phyloP scores from a whole-genome alignment of 176 grass and related monocot genomes.

The Sorghum bicolor region DNA sequence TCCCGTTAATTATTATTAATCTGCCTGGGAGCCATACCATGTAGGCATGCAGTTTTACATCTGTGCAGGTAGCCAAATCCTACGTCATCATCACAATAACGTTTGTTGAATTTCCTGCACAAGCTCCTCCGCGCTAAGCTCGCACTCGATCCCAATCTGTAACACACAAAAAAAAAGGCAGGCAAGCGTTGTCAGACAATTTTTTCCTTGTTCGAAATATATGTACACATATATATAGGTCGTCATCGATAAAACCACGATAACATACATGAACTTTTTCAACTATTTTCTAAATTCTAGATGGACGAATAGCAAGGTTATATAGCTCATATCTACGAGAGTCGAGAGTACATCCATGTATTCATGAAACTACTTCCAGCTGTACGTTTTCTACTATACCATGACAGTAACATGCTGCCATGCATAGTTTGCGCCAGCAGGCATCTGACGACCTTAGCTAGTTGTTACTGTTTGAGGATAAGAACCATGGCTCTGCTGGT shows the following conservation, averaged over 20 bases:
- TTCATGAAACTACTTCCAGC: background rate
- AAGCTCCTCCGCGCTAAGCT: slow-evolving; percentile 82
- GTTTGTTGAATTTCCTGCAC: slow-evolving; percentile 72
- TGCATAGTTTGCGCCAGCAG: background rate
- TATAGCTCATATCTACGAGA: background rate
- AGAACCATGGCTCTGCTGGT: background rate
- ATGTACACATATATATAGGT: background rate
- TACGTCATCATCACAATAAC: slow-evolving; percentile 34
- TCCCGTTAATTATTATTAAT: background rate
- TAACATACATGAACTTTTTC: background rate
- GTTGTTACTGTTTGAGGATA: background rate
- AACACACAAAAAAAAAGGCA: background rate
- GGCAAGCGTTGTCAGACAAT: background rate
- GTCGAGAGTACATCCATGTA: background rate
- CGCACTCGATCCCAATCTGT: slow-evolving; percentile 92
- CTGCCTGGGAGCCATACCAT: background rate
- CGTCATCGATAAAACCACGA: background rate
- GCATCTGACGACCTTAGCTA: background rate
- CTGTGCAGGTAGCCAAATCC: background rate
- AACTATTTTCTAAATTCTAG: background rate
- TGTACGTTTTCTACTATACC: background rate
- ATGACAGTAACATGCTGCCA: background rate
- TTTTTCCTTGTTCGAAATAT: background rate
- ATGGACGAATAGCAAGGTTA: background rate
- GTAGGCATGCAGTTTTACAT: background rate